phyloP scores from a whole-genome alignment of 495 filamentous ascomycete genomes.

The Trichoderma asperelloides region DNA sequence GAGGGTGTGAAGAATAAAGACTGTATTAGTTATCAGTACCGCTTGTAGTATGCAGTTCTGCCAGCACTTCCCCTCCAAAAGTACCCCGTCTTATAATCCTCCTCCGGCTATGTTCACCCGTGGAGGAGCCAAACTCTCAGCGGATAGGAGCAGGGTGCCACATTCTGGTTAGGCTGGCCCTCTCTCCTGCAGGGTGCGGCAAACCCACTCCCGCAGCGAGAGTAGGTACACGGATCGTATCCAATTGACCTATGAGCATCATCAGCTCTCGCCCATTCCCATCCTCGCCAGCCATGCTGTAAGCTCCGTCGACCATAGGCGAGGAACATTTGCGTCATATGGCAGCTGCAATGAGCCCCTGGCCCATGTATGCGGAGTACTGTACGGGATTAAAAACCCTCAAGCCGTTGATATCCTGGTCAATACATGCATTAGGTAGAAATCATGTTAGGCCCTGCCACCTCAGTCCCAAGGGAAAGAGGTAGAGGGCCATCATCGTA shows the following conservation, averaged over 20 bases:
- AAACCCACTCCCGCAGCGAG: neutral
- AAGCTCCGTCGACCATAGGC: neutral
- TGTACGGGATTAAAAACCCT: neutral
- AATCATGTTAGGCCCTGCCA: neutral
- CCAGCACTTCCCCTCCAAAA: too few relatives aligned
- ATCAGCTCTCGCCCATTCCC: neutral
- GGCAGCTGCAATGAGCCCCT: neutral
- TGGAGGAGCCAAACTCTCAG: too few relatives aligned
- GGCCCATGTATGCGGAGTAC: neutral
- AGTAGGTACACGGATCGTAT: neutral
- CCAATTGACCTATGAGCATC: neutral
- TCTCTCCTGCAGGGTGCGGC: neutral
- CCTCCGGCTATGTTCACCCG: too few relatives aligned
- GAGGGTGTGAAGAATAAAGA: too few relatives aligned
- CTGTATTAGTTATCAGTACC: too few relatives aligned
- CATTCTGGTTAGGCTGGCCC: neutral
- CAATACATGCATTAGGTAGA: neutral
- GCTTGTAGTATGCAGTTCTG: too few relatives aligned
- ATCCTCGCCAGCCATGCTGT: neutral
- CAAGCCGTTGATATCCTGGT: neutral
- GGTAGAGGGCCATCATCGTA: neutral
- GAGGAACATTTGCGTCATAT: neutral
- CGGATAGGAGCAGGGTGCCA: neutral
- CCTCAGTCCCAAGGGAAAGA: neutral
- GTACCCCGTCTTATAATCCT: too few relatives aligned